phyloP scores from a whole-genome alignment of 202 grass and related monocot genomes.

The Panicum virgatum region DNA sequence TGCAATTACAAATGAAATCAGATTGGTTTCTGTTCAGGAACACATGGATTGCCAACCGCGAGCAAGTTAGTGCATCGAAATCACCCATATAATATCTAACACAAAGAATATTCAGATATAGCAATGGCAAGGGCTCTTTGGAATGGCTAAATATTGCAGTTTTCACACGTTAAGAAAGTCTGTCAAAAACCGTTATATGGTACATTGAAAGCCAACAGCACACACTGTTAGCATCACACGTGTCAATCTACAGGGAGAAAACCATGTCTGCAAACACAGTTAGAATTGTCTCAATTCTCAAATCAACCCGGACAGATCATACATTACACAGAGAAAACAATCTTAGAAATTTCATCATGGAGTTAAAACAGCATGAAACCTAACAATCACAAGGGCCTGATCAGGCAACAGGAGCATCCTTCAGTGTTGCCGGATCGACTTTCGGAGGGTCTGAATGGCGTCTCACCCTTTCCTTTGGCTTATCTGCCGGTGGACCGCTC shows the following conservation, averaged over 20 bases:
- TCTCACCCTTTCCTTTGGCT: slow-evolving; percentile 39
- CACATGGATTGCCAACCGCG: neutral
- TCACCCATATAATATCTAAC: neutral
- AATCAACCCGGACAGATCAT: slow-evolving; percentile 47
- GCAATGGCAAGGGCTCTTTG: neutral
- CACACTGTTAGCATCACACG: slow-evolving; percentile 20
- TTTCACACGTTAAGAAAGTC: neutral
- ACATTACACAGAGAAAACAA: slow-evolving; percentile 42
- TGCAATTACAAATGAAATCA: neutral
- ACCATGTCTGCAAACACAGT: slow-evolving; percentile 32
- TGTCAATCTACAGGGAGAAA: slow-evolving; percentile 17
- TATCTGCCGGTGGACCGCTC: slow-evolving; percentile 24
- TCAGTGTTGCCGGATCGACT: slow-evolving; percentile 56
- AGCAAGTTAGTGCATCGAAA: neutral
- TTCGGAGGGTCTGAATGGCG: slow-evolving; percentile 67
- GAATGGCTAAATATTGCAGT: neutral
- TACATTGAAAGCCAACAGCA: slow-evolving; percentile 27
- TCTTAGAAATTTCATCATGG: slow-evolving; percentile 38
- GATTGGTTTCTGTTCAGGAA: neutral
- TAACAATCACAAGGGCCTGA: slow-evolving; percentile 30
- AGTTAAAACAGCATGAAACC: slow-evolving; percentile 12
- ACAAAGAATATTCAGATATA: neutral
- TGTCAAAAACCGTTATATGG: neutral
- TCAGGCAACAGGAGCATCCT: slow-evolving; percentile 53
- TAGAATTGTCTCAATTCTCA: slow-evolving; percentile 33